phyloP scores from a whole-genome alignment of 768 basidiomycete genomes.

The Leccinum pellstonianum region DNA sequence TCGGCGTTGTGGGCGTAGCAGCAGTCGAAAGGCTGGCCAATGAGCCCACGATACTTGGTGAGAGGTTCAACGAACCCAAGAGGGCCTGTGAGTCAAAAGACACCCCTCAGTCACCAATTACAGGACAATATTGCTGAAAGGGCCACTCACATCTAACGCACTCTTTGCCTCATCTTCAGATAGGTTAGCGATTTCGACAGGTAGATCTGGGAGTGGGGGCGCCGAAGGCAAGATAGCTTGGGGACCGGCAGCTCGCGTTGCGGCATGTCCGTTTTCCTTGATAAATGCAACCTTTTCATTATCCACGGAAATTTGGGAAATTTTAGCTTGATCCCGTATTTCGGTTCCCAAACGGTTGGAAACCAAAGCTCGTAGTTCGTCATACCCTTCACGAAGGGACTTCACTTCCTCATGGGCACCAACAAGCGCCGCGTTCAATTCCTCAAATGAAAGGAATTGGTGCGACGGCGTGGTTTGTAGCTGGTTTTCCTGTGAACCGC shows the following conservation, averaged over 20 bases:
- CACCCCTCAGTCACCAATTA: not conserved
- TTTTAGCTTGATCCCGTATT: not conserved
- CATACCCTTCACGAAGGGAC: conserved; percentile 27
- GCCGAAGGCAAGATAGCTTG: not conserved
- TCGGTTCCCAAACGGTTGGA: conserved; percentile 12
- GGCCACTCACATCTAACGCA: conserved; percentile 20
- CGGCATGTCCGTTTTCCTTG: not conserved
- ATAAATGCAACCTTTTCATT: not conserved
- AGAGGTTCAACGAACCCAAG: conserved; percentile 14
- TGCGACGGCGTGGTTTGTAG: not conserved
- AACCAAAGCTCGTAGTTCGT: conserved; percentile 22
- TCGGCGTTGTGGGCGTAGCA: not conserved
- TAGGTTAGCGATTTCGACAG: conserved; percentile 16
- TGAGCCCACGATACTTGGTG: not conserved
- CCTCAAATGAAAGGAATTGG: conserved; percentile 24
- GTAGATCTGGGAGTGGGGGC: conserved; percentile 2
- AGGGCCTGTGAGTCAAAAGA: conserved; percentile 11
- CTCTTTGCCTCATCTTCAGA: conserved; percentile 27
- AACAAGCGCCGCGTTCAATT: conserved; percentile 26
- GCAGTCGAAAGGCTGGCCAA: not conserved
- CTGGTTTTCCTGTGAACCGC: conserved; percentile 9
- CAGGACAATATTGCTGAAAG: not conserved
- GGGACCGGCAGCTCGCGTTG: not conserved
- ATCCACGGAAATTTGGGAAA: not conserved
- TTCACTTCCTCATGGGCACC: conserved; percentile 25